Conservation (phyloP, 2,329 filamentous ascomycete genomes). For the Orbilia brochopaga region DNA sequence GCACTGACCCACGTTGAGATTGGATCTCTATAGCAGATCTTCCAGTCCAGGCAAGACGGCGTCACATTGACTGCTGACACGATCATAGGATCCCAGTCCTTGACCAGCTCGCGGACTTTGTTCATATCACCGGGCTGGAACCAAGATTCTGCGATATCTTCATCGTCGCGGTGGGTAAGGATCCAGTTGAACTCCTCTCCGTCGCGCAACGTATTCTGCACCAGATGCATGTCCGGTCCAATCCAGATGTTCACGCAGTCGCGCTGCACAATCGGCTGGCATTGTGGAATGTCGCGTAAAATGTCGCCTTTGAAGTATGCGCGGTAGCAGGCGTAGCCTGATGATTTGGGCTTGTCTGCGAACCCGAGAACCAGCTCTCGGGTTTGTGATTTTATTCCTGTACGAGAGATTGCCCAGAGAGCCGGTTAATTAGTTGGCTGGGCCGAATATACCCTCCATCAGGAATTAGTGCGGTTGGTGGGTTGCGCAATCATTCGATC, state of each 20-base stretch:
- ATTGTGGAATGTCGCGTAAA: constrained; percentile 57
- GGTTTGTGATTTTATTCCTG: constrained; percentile 62
- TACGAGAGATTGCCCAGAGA: constrained; percentile 50
- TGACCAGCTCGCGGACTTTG: constrained; percentile 58
- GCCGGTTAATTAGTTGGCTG: neutral
- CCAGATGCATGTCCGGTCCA: constrained; percentile 60
- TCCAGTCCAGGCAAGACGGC: constrained; percentile 63
- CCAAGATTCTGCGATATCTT: constrained; percentile 62
- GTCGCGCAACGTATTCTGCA: constrained; percentile 60
- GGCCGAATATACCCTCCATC: neutral
- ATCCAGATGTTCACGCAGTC: constrained; percentile 62
- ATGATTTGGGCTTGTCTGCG: constrained; percentile 63
- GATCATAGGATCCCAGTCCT: constrained; percentile 60
- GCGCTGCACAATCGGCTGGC: constrained; percentile 59
- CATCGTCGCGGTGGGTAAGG: constrained; percentile 61
- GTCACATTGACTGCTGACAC: constrained; percentile 61
- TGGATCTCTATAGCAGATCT: constrained; percentile 64
- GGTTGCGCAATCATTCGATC: neutral
- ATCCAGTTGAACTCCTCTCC: constrained; percentile 62
- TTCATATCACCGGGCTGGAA: constrained; percentile 62
- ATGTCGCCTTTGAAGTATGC: constrained; percentile 60
- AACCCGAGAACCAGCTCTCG: constrained; percentile 64
- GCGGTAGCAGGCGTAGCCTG: constrained; percentile 64
- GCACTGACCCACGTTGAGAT: constrained; percentile 63
- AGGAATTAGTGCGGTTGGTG: neutral